Percentiles rank a stretch among this genome's conserved stretches.
These are phyloP conservation scores for Hanseniaspora lindneri DNA, from an alignment of 805 yeast genomes.

Conservation along the genomic window DNA sequence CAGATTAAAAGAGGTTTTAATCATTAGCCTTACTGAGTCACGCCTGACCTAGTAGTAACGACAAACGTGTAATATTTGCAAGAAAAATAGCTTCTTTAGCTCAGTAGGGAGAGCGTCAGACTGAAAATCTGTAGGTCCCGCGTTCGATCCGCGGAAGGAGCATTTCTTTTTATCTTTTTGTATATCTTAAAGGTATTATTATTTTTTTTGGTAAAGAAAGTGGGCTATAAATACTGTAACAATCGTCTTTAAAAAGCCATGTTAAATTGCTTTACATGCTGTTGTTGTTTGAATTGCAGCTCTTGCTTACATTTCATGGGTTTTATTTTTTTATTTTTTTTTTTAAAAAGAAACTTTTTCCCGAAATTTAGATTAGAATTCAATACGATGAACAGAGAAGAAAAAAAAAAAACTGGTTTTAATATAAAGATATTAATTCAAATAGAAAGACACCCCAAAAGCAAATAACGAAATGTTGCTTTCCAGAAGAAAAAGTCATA, in stretches of 20 bases:
- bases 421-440: not conserved
- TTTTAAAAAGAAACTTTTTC: not conserved
- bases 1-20: too few species aligned
- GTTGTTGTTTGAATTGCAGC: not conserved
- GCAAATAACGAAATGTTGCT: too few species aligned
- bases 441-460: too few species aligned
- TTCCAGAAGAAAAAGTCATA: too few species aligned
- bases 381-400: not conserved
- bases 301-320: not conserved
- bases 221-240: too few species aligned
- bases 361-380: too few species aligned
- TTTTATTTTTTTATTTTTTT: conserved; percentile 18
- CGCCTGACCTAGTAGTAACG: too few species aligned
- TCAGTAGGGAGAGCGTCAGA: conserved; percentile 38
- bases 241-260: not conserved
- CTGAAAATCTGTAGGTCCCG: conserved; percentile 62
- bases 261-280: not conserved
- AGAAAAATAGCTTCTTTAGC: conserved; percentile 31
- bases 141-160: conserved; percentile 76
- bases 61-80: not conserved
- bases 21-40: too few species aligned
- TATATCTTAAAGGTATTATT: not conserved
- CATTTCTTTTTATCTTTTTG: conserved; percentile 28
- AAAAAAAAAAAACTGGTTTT: not conserved
- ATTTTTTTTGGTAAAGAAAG: too few species aligned